Percentiles rank a stretch among this genome's conserved stretches.
Conservation (phyloP, 768 basidiomycete species). For the Mycena indigotica region DNA sequence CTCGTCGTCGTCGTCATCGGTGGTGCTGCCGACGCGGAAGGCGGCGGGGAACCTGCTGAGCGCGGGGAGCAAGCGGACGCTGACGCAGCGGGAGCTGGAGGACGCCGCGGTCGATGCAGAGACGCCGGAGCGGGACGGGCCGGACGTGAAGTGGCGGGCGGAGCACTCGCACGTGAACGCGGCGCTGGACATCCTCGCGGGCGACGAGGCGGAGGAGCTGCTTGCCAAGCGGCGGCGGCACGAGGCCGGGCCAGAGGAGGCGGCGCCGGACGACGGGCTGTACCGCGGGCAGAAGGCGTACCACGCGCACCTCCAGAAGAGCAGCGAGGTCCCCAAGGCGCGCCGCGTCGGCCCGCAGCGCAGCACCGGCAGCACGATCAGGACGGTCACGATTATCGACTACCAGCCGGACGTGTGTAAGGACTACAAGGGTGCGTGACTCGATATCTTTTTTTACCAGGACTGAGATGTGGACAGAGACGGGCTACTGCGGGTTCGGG, state of each 20-base stretch:
- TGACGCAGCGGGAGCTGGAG: slow-evolving; percentile 45
- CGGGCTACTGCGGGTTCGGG: slow-evolving; percentile 98
- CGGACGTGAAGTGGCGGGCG: slow-evolving; percentile 78
- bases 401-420: slow-evolving; percentile 99
- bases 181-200: slow-evolving; percentile 76
- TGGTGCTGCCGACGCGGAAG: slow-evolving; percentile 78
- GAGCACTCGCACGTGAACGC: slow-evolving; percentile 74
- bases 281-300: slow-evolving; percentile 88
- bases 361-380: slow-evolving; percentile 72
- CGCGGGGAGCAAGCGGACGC: slow-evolving; percentile 71
- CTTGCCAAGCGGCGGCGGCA: slow-evolving; percentile 69
- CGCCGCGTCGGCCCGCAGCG: slow-evolving; percentile 85
- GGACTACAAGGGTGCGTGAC: slow-evolving; percentile 90
- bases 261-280: slow-evolving; percentile 83
- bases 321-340: slow-evolving; percentile 80
- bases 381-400: slow-evolving; percentile 93
- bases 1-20: slow-evolving; percentile 55
- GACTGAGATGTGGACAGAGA: slow-evolving; percentile 58
- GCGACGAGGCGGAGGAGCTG: slow-evolving; percentile 78
- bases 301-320: slow-evolving; percentile 77
- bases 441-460: slow-evolving; percentile 1
- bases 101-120: slow-evolving; percentile 41
- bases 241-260: too few species aligned
- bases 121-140: slow-evolving; percentile 59
- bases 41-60: slow-evolving; percentile 68